phyloP scores from a whole-genome alignment of 2,329 filamentous ascomycete genomes.

The Beauveria pseudobassiana region DNA sequence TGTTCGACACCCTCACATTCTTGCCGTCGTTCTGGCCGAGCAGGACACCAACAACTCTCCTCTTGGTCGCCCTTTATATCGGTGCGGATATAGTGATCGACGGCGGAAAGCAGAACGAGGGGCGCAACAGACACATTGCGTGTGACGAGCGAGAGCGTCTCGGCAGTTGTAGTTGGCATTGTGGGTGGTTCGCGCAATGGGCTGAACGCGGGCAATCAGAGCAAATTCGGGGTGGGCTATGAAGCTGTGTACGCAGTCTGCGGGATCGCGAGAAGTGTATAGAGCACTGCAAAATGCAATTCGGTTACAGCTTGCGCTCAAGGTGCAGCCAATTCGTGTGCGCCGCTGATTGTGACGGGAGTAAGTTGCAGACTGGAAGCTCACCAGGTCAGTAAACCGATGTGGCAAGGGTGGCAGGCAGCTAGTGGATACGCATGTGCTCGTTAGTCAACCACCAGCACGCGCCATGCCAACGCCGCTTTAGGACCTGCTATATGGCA shows the following conservation, averaged over 20 bases:
- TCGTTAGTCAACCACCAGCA: constrained; percentile 8
- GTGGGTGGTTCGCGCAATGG: constrained; percentile 24
- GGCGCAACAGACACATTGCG: constrained; percentile 95
- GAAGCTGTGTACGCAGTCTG: not conserved
- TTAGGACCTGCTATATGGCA: not conserved
- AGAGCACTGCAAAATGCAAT: not conserved
- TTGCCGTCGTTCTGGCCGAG: constrained; percentile 94
- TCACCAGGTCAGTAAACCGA: not conserved
- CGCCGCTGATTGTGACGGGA: not conserved
- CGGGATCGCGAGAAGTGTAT: too few relatives aligned
- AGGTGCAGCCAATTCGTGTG: not conserved
- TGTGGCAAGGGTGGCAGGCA: constrained; percentile 10
- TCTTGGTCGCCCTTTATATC: constrained; percentile 69
- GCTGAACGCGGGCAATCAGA: not conserved
- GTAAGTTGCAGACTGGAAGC: constrained; percentile 6
- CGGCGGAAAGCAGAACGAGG: constrained; percentile 91
- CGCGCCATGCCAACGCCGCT: not conserved
- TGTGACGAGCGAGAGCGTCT: constrained; percentile 90
- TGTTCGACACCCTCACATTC: constrained; percentile 95
- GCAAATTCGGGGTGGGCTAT: not conserved
- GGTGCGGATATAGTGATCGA: constrained; percentile 96
- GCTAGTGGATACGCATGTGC: constrained; percentile 11
- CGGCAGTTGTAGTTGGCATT: constrained; percentile 95
- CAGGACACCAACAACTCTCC: constrained; percentile 88
- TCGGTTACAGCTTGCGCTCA: not conserved